Conservation (phyloP, 176 grass and related monocot genomes). For the Rhipidocladum racemiflorum region DNA sequence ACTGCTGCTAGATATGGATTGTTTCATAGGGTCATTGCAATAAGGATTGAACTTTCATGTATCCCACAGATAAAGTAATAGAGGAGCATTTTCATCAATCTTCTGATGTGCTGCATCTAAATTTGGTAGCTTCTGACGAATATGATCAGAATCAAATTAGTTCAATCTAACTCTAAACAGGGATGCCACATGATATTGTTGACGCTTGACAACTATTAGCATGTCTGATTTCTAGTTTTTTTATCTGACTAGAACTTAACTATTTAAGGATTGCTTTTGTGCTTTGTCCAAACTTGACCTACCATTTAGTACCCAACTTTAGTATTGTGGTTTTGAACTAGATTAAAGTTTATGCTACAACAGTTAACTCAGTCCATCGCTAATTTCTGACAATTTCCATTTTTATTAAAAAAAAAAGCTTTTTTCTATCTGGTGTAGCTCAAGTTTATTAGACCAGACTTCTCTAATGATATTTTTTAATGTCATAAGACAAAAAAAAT, state of each 20-base stretch:
- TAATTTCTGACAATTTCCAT: not conserved
- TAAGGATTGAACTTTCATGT: not conserved
- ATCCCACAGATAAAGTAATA: not conserved
- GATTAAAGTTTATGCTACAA: not conserved
- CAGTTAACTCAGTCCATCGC: not conserved
- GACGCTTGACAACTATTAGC: not conserved
- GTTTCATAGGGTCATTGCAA: not conserved
- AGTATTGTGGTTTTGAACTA: not conserved
- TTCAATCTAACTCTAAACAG: not conserved
- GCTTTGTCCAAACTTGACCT: not conserved
- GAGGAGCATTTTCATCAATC: not conserved
- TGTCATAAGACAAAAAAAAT: conserved; percentile 4
- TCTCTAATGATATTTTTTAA: not conserved
- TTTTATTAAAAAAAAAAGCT: not conserved
- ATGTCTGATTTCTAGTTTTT: not conserved
- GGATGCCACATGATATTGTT: not conserved
- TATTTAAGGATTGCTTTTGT: not conserved
- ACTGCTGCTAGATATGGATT: conserved; percentile 3
- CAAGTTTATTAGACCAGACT: not conserved
- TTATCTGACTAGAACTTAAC: not conserved
- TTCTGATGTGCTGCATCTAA: not conserved
- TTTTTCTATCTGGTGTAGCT: not conserved
- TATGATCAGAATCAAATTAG: not conserved
- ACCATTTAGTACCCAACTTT: not conserved
- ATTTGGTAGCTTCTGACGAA: not conserved